Evolutionary conservation across 2,329 filamentous ascomycete genomes (phyloP), one percentile per base, ranked within the genome.

Genomic region (Calonectria pseudoreteaudii): DNA sequence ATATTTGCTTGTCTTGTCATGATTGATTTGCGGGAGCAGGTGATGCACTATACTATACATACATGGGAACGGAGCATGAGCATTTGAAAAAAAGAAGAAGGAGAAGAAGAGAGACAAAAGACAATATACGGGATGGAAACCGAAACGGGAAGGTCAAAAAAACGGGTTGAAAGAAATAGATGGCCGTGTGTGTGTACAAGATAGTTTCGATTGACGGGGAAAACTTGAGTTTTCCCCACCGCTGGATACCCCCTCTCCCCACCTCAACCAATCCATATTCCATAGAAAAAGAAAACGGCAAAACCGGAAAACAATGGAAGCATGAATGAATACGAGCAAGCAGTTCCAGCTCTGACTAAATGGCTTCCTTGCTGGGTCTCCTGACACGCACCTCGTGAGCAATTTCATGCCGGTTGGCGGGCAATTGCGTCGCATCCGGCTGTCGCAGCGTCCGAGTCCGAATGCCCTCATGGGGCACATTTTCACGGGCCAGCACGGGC

Each of bases 1-100:
- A 49, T 69, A 70, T 73, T 72, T 66, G 71, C 66, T 70, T 70
- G 58, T 73, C 71, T 60, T 70, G 38, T 70, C 71, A 70, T 70
- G 71, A 50, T 66, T 66, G 13, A 60, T 66, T 60, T 47, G 71
- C 66, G 71, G 71, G 71, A 66, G 66, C 71, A 69, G 60, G 66
- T 69, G 58, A 72, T 65, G 66, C 71, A 58, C 56, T 47, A 23
- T 53, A 31, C 50, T 70, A 73, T 66, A 73, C 70, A 68, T 71
- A 56, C 50, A 70, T 73, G 66, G 58, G 60, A 66, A 66, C 58
- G 47, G 66, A 66, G 38, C 47, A 52, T 28, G 13, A 30, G 36
- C 34, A 23, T 60, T 3, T 38, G 49, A 41, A 49, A 58, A 66
- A 9, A 8, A 64, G 50, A 49, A 31, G 34, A 13, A 41, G 38